phyloP scores from a whole-genome alignment of 2,329 filamentous ascomycete genomes.

The Tolypocladium ovalisporum region DNA sequence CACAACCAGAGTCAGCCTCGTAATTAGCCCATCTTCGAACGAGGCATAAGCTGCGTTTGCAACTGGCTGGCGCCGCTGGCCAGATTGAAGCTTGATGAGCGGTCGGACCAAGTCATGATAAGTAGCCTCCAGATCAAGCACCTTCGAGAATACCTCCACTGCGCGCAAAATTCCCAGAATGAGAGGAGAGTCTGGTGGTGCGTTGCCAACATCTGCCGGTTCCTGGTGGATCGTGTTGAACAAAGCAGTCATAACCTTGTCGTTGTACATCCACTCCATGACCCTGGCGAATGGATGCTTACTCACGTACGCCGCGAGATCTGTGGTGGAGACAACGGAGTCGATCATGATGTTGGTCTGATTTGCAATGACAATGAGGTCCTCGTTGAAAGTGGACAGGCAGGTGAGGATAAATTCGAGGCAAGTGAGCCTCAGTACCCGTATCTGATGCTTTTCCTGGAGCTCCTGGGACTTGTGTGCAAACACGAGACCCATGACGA shows the following conservation, averaged over 20 bases:
- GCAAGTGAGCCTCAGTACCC: conserved; percentile 67
- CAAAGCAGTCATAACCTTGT: conserved; percentile 69
- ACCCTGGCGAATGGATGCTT: conserved; percentile 88
- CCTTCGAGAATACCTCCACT: conserved; percentile 73
- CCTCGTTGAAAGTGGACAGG: conserved; percentile 83
- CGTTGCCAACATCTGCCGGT: conserved; percentile 57
- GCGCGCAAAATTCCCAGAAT: conserved; percentile 68
- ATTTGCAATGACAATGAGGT: conserved; percentile 77
- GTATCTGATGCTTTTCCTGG: conserved; percentile 55
- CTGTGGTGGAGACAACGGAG: conserved; percentile 59
- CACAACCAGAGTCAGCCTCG: conserved; percentile 66
- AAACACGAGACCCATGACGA: conserved; percentile 71
- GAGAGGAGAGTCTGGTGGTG: conserved; percentile 67
- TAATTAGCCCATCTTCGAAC: conserved; percentile 84
- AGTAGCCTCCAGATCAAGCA: conserved; percentile 80
- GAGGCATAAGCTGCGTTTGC: conserved; percentile 64
- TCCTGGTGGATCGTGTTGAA: conserved; percentile 74
- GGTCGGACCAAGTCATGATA: conserved; percentile 84
- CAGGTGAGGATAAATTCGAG: conserved; percentile 74
- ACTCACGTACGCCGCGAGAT: conserved; percentile 68
- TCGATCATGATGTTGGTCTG: conserved; percentile 68
- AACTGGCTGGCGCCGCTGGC: conserved; percentile 48
- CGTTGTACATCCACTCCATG: conserved; percentile 98
- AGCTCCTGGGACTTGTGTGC: conserved; percentile 54
- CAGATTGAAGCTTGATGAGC: conserved; percentile 56